A percentile compares a stretch with the other conserved stretches of the same genome.
Evolutionary conservation across 2,329 filamentous ascomycete species (phyloP).

Genomic region (Massarina eburnea): DNA sequence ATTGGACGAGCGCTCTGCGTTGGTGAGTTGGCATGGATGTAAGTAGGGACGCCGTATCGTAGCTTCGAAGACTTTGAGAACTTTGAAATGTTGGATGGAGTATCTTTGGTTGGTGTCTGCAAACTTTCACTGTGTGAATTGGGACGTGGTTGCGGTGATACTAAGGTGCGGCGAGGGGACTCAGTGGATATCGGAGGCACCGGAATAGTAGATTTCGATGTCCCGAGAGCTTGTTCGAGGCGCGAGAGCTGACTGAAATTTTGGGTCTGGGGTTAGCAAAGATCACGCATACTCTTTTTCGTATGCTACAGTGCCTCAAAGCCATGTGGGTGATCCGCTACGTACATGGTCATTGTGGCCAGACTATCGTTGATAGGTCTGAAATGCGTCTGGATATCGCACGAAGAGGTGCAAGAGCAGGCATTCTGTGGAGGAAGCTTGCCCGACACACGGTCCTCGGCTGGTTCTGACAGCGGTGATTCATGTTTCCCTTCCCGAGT

Average conservation of each 20-base stretch:
- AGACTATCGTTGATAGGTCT: neutral
- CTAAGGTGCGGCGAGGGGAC: no score
- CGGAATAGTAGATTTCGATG: neutral
- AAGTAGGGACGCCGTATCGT: neutral
- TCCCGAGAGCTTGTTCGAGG: neutral
- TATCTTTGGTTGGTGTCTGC: neutral
- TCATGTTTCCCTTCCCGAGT: no score
- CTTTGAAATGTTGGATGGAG: neutral
- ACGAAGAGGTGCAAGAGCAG: neutral
- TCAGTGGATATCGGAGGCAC: no score
- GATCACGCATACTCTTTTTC: no score
- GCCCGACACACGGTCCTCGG: no score
- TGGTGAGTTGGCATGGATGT: neutral
- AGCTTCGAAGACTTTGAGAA: neutral
- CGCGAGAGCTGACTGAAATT: neutral
- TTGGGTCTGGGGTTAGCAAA: no score
- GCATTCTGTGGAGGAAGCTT: no score
- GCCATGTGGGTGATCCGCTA: no score
- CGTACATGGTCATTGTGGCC: neutral
- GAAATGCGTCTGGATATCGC: neutral
- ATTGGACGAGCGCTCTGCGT: slow-evolving; percentile 1
- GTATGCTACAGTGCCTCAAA: no score
- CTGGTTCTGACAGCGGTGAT: no score
- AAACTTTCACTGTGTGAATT: no score
- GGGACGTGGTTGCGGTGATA: no score